Conservation (phyloP, 345 rosid genomes). For the Alliaria petiolata region DNA sequence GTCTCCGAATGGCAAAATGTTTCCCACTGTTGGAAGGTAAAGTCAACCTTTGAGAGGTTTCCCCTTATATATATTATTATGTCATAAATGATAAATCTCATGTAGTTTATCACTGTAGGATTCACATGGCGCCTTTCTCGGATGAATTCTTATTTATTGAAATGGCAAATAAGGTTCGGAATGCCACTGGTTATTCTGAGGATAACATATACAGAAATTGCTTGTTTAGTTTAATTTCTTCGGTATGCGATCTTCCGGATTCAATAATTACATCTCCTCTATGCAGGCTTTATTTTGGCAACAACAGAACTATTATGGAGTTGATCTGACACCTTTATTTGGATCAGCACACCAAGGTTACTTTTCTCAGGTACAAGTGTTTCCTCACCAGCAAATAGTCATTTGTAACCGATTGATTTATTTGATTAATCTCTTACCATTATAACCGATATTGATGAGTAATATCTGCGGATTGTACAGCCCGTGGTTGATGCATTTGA, state of each 20-base stretch:
- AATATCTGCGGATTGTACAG: conserved; percentile 38
- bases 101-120: conserved; percentile 50
- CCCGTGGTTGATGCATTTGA: conserved; percentile 99
- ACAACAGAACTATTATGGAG: conserved; percentile 88
- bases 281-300: conserved; percentile 97
- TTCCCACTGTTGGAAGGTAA: conserved; percentile 92
- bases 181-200: neutral
- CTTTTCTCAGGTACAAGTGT: conserved; percentile 78
- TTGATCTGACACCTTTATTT: conserved; percentile 76
- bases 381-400: neutral
- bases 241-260: neutral
- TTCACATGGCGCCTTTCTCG: conserved; percentile 98
- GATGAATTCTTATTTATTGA: conserved; percentile 94
- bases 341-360: conserved; percentile 91
- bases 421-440: neutral
- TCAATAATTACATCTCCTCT: neutral
- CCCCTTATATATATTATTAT: neutral
- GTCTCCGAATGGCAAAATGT: conserved; percentile 86
- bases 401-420: neutral
- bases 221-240: neutral
- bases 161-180: conserved; percentile 94
- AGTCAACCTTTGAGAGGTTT: conserved; percentile 5
- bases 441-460: conserved; percentile 5
- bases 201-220: neutral
- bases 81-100: neutral